Base-by-base conservation (phyloP, 352 stramenopile species). In the Pythium volutum region DNA sequence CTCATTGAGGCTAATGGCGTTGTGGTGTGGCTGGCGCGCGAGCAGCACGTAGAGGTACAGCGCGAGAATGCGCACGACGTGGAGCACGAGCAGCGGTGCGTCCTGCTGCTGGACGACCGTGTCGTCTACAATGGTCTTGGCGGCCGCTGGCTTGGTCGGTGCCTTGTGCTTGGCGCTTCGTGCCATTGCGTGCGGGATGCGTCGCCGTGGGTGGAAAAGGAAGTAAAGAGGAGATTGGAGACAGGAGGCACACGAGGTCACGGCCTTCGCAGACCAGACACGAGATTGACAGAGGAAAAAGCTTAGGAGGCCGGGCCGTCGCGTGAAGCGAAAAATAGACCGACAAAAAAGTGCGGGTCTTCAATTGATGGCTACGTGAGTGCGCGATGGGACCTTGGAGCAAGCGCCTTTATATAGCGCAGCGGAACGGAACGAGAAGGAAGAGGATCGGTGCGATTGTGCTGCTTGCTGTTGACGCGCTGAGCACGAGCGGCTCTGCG, bases 41-140 rank as follows among this genome's bases (percentile, higher is more conserved):
- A 89, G 62, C 39, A 75, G 70, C 27, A 82, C 74, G 53, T 82
- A 86, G 55, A 89, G 59, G 50, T 85, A 87, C 39, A 89, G 58
- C 15, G 78, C 70, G 55, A 89, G 67, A 23, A 81, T 79, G 62
- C 78, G 77, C 53, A 89, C 74, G 36, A 89, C 66, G 50, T 89
- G 77, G 29, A 89, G 69, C 58, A 88, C 55, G 39, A 88, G 48
- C 46, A 65, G 51, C 56, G 59, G 51, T 43, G 59, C 50, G 42
- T 70, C 50, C 9, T 50, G 20, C n/a, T 64, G 69, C 36, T 78
- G 70, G 15, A 54, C 51, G 10, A 11, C 34, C 29, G 12, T 27
- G 47, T 33, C 27, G 26, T 5, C 36, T 20, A 5, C 36, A 11
- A 16, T 11, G 3, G 36, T 11, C 25, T 45, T 39, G 34, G 38